These are phyloP conservation scores for Sporothrix dimorphospora DNA, from an alignment of 2,329 filamentous ascomycete species.

Conservation along the genomic window DNA sequence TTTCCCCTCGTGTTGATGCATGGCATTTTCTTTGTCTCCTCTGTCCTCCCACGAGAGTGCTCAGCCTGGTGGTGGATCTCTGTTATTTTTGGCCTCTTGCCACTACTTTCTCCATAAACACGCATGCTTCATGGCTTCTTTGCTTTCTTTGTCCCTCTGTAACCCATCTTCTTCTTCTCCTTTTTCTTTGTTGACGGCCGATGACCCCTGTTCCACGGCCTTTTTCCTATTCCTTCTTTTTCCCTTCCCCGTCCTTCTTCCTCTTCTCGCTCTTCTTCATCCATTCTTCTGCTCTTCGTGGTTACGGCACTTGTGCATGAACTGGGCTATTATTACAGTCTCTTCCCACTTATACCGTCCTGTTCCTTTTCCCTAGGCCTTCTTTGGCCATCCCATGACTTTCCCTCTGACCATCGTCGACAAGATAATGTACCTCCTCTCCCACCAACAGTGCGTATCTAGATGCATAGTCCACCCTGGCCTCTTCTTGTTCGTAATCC, in stretches of 20 bases:
- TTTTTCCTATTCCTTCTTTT: background rate
- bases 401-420: background rate
- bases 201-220: background rate
- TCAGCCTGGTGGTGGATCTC: background rate
- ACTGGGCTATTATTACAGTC: background rate
- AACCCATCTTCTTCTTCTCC: background rate
- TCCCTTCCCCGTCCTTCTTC: background rate
- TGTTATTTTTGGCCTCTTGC: background rate
- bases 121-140: background rate
- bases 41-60: background rate
- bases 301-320: slow-evolving; percentile 8
- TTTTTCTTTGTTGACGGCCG: background rate
- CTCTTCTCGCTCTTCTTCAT: background rate
- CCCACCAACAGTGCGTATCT: background rate
- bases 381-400: background rate
- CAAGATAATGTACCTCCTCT: background rate
- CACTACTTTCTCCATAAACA: background rate
- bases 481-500: background rate
- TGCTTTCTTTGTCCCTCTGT: background rate
- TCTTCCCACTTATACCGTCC: background rate
- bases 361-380: background rate
- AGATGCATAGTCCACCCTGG: background rate
- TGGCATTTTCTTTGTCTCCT: background rate
- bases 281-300: background rate
- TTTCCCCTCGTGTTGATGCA: background rate